Percentiles rank a stretch among this genome's conserved stretches.
Evolutionary conservation across 352 stramenopile genomes (phyloP).

Genomic region (Phytopythium oedochilum): DNA sequence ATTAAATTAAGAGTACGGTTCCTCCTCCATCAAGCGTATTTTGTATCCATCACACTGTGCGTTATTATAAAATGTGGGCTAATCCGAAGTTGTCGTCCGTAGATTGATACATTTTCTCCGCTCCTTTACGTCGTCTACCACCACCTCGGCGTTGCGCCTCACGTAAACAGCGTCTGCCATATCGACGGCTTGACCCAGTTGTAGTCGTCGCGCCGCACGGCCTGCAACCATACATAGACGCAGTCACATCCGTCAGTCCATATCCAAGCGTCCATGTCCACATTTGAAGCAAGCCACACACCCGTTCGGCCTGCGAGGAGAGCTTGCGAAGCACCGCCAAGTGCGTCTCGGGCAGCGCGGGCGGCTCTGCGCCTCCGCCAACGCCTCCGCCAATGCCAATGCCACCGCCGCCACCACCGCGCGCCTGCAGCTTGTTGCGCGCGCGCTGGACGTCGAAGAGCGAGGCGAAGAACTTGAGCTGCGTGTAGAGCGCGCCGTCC

Average conservation of each 20-base stretch:
- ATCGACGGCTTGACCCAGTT: constrained; percentile 93
- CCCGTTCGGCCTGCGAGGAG: constrained; percentile 68
- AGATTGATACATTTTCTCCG: neutral
- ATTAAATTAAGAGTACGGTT: no score
- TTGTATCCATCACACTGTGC: no score
- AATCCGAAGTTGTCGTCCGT: no score
- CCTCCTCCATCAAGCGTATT: no score
- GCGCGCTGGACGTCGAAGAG: constrained; percentile 93
- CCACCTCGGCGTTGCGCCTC: constrained; percentile 4
- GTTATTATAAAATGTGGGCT: no score
- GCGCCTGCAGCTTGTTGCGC: constrained; percentile 72
- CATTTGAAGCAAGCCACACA: constrained; percentile 12
- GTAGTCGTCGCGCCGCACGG: constrained; percentile 87
- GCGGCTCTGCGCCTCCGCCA: constrained; percentile 25
- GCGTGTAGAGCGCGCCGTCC: constrained; percentile 91
- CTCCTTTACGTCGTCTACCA: neutral
- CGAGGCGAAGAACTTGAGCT: constrained; percentile 97
- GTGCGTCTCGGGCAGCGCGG: constrained; percentile 57
- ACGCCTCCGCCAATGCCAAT: constrained; percentile 11
- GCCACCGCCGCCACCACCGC: constrained; percentile 39
- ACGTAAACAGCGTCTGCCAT: constrained; percentile 85
- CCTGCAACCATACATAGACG: constrained; percentile 20
- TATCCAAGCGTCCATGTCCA: neutral
- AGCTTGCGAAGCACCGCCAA: constrained; percentile 74
- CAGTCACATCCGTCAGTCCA: constrained; percentile 2